Evolutionary conservation across 2,329 filamentous ascomycete genomes (phyloP).

Genomic region (Xylariales sp.): DNA sequence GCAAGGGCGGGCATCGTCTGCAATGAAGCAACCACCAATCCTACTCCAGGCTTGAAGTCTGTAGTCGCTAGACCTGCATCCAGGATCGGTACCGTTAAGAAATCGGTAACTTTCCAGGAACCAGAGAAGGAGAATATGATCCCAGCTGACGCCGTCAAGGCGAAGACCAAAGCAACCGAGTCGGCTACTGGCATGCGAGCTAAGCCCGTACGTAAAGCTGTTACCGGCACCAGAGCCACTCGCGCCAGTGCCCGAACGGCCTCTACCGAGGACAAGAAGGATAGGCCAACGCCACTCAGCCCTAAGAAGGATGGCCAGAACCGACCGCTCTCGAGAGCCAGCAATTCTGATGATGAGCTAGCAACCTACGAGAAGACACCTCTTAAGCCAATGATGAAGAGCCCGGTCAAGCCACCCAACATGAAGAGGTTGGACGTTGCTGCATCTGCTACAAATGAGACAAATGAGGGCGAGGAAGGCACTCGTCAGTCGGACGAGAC

Average conservation of each 20-base stretch:
- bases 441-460: constrained; percentile 20
- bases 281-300: constrained; percentile 49
- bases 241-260: constrained; percentile 30
- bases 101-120: constrained; percentile 60
- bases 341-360: constrained; percentile 56
- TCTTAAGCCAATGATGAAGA: constrained; percentile 49
- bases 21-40: constrained; percentile 26
- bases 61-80: constrained; percentile 29
- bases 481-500: constrained; percentile 27
- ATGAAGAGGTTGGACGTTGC: constrained; percentile 29
- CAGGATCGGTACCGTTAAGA: constrained; percentile 35
- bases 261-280: constrained; percentile 28
- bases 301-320: constrained; percentile 62
- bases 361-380: constrained; percentile 46
- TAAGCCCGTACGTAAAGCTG: constrained; percentile 45
- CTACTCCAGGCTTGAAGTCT: constrained; percentile 34
- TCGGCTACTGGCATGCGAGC: constrained; percentile 34
- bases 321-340: constrained; percentile 36
- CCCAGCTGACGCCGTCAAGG: constrained; percentile 30
- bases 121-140: constrained; percentile 60
- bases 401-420: constrained; percentile 46
- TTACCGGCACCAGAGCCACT: constrained; percentile 29
- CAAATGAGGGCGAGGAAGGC: constrained; percentile 15
- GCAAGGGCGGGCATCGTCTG: constrained; percentile 37
- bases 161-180: constrained; percentile 27